These are phyloP conservation scores for Pleurotus salmoneostramineus DNA, from an alignment of 768 basidiomycete species.

Conservation along the genomic window DNA sequence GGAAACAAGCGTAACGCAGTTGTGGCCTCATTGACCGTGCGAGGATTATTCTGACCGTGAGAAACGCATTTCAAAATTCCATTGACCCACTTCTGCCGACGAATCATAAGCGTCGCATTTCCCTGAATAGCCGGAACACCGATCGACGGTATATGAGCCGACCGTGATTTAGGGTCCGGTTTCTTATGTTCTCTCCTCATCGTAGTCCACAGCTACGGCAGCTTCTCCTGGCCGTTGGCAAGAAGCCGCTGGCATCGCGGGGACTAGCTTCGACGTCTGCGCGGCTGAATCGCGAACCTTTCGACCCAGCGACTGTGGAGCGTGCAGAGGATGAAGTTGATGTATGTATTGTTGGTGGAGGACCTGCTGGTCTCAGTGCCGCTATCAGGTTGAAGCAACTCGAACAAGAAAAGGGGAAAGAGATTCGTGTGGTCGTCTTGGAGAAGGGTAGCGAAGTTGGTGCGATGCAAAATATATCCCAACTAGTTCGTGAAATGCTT, in stretches of 20 bases:
- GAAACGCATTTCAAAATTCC: neutral
- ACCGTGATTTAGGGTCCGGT: neutral
- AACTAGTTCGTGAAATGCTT: neutral
- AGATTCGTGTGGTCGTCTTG: conserved; percentile 87
- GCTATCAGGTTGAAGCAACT: conserved; percentile 95
- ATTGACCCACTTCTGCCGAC: neutral
- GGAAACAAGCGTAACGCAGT: neutral
- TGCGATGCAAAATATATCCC: conserved; percentile 30
- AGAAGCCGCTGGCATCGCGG: conserved; percentile 40
- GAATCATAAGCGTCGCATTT: neutral
- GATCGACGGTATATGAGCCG: neutral
- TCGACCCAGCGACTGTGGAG: conserved; percentile 63
- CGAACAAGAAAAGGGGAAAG: conserved; percentile 71
- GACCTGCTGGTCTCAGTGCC: conserved; percentile 94
- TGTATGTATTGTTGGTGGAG: conserved; percentile 95
- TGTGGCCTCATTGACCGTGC: neutral
- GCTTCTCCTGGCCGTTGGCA: conserved; percentile 48
- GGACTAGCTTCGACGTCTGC: conserved; percentile 27
- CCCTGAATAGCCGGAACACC: neutral
- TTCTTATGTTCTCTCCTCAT: neutral
- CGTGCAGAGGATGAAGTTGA: conserved; percentile 90
- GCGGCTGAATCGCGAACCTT: conserved; percentile 13
- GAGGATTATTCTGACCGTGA: neutral
- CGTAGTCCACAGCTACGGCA: neutral
- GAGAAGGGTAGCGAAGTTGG: conserved; percentile 96